phyloP scores from a whole-genome alignment of 225 moss, liverwort and hornwort species.

The Takakia lepidozioides region DNA sequence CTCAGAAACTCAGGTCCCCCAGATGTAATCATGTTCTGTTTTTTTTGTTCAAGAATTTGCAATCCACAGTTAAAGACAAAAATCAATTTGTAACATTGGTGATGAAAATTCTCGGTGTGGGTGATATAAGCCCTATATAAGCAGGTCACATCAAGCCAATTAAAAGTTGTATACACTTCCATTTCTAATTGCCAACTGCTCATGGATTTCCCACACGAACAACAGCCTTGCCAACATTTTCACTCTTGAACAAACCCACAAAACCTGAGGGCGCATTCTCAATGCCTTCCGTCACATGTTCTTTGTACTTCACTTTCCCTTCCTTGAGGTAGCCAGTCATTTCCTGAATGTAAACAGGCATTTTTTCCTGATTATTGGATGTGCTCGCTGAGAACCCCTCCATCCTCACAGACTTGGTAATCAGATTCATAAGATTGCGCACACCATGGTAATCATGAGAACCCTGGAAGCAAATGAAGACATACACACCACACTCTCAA shows the following conservation, averaged over 20 bases:
- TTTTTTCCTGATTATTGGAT: slow-evolving; percentile 3
- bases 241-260: slow-evolving; percentile 29
- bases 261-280: slow-evolving; percentile 29
- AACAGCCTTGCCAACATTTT: slow-evolving; percentile 43
- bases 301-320: slow-evolving; percentile 37
- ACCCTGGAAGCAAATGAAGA: too few relatives aligned
- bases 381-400: slow-evolving; percentile 19
- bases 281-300: slow-evolving; percentile 32
- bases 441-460: not conserved
- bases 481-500: too few relatives aligned
- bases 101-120: too few relatives aligned
- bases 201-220: slow-evolving; percentile 38
- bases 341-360: slow-evolving; percentile 20
- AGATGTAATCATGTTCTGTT: too few relatives aligned
- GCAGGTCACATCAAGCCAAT: too few relatives aligned
- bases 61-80: too few relatives aligned
- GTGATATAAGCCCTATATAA: too few relatives aligned
- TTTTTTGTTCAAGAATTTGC: too few relatives aligned
- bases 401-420: slow-evolving; percentile 17
- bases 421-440: slow-evolving; percentile 8
- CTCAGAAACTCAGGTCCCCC: too few relatives aligned
- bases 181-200: too few relatives aligned
- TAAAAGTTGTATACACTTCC: too few relatives aligned
- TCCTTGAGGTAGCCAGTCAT: slow-evolving; percentile 30
- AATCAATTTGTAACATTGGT: too few relatives aligned